Base-by-base conservation (phyloP, 306 rosid genomes). In the Fragaria iinumae region DNA sequence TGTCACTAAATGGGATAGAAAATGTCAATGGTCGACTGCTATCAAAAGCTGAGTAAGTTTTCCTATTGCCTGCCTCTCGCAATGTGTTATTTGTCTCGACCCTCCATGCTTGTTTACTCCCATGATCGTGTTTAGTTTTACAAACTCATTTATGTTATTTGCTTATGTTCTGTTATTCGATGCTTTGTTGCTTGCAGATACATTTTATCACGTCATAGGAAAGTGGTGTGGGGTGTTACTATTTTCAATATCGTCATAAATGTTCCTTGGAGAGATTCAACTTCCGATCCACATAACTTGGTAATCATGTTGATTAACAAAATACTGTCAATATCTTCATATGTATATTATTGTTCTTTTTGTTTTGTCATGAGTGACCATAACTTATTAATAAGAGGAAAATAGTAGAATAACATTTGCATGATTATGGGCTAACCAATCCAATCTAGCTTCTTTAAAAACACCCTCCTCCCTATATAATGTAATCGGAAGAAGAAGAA, bases 41-140 rank as follows among this genome's bases (percentile, higher is more conserved):
- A 45, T 92, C 93, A 73, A 95, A 95, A 83, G 90, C 88, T 49
- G 91, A 92, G 98, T 95, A 89, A 76, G 95, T 75, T 77, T 66
- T 76, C 68, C 69, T 85, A 68, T 76, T 45, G 76, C 65, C 43
- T 45, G 78, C 65, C 43, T 67, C 60, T 67, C 45, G 12, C 80
- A 71, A 64, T 74, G 44, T 67, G 82, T 41, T 45, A 10, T 75
- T 59, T 25, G 27, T 32, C 29, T 45, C 21, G 6, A 36, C 63
- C 62, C 38, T 43, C 11, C 8, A 39, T 38, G 68, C 72, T 47
- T 53, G 44, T 79, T 18, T 44, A 72, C 34, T 14, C 23, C 43
- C 27, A 32, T 48, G 73, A 18, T 44, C 4, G 16, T 44, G 18
- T 27, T 50, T 23, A 8, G 63, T 38, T 23, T 4, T 59, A 4